Evolutionary conservation across 176 grass and related monocot species (phyloP).

Genomic region (Hyparrhenia diplandra): DNA sequence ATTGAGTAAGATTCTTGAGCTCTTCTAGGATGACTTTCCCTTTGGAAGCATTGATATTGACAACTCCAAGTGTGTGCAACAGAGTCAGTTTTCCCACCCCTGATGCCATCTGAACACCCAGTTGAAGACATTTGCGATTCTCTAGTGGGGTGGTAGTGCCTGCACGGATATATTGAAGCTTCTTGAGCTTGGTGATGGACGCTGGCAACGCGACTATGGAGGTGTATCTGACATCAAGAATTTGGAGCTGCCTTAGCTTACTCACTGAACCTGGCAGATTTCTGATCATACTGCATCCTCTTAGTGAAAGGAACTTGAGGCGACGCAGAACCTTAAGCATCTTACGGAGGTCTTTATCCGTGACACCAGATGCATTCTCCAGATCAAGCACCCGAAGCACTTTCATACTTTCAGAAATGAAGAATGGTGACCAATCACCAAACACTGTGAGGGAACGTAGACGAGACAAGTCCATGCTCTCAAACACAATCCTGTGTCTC

Average conservation of each 20-base stretch:
- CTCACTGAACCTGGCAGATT: not conserved
- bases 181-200: not conserved
- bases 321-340: not conserved
- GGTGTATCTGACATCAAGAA: not conserved
- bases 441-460: not conserved
- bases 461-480: not conserved
- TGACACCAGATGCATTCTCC: not conserved
- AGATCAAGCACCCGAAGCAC: not conserved
- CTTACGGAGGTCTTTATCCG: not conserved
- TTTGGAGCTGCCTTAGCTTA: not conserved
- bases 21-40: not conserved
- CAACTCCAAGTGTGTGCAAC: not conserved
- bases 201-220: not conserved
- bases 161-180: not conserved
- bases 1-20: not conserved
- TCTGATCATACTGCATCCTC: not conserved
- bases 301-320: not conserved
- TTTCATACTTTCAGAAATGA: not conserved
- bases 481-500: not conserved
- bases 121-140: not conserved
- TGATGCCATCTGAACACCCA: not conserved
- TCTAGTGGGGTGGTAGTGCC: not conserved
- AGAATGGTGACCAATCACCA: not conserved
- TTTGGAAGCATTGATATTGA: not conserved
- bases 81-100: not conserved